Percentiles rank a stretch among this genome's conserved stretches.
Conservation (phyloP, 192 early-diverging fungal species). For the Thoreauomyces humboldtii region DNA sequence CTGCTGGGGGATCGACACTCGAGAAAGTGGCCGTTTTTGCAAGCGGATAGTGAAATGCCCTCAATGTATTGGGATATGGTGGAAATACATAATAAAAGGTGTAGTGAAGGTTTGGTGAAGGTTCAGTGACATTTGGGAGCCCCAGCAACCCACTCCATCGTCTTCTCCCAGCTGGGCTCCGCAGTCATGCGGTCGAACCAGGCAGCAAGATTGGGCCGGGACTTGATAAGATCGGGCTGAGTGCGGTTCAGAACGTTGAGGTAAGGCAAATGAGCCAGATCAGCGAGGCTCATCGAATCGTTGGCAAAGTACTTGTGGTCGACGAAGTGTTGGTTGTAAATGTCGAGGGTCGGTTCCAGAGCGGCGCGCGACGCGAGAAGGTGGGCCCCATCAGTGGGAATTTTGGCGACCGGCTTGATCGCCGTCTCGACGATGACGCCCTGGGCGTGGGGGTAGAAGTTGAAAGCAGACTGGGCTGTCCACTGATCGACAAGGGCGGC, state of each 20-base stretch:
- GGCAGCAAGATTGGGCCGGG: not conserved
- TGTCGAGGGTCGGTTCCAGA: conserved; percentile 13
- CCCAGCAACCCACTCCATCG: conserved; percentile 6
- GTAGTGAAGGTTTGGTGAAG: conserved; percentile 30
- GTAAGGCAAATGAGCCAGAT: conserved; percentile 13
- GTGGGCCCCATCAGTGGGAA: conserved; percentile 7
- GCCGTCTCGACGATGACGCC: conserved; percentile 18
- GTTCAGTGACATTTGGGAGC: not conserved
- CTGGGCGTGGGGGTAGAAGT: conserved; percentile 19
- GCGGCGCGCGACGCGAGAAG: not conserved
- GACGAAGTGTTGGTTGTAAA: conserved; percentile 18
- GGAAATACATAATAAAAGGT: no score
- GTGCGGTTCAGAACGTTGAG: conserved; percentile 4
- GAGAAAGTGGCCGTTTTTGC: no score
- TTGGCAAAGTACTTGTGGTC: conserved; percentile 3
- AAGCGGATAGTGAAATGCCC: no score
- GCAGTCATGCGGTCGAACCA: not conserved
- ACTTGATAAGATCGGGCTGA: conserved; percentile 9
- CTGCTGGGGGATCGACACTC: no score
- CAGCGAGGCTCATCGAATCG: conserved; percentile 14
- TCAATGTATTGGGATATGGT: no score
- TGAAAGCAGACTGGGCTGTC: conserved; percentile 4
- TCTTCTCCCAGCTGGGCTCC: not conserved
- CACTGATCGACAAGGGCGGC: conserved; percentile 35
- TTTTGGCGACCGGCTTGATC: not conserved